These are phyloP conservation scores for Fibroporia radiculosa DNA, from an alignment of 768 basidiomycete genomes.

Conservation along the genomic window DNA sequence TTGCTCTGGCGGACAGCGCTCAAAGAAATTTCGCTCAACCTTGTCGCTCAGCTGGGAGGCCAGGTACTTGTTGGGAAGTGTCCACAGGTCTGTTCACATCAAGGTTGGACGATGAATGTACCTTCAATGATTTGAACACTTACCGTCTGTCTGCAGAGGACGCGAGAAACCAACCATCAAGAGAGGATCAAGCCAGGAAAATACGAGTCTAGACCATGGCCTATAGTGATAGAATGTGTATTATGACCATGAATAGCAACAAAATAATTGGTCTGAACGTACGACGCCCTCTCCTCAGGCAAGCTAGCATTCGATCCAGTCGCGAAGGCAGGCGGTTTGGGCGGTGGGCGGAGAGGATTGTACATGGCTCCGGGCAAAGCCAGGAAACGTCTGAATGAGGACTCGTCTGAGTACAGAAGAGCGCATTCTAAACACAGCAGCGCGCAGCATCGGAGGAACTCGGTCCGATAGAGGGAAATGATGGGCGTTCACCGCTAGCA, in stretches of 20 bases:
- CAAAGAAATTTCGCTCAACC: conserved; percentile 40
- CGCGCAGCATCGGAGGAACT: too few species aligned
- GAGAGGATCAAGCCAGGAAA: conserved; percentile 49
- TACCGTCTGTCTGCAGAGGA: conserved; percentile 51
- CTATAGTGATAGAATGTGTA: background rate
- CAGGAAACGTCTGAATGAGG: too few species aligned
- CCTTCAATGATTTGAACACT: background rate
- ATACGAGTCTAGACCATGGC: conserved; percentile 39
- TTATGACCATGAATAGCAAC: background rate
- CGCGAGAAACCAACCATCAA: conserved; percentile 51
- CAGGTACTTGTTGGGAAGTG: conserved; percentile 32
- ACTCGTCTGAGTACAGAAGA: too few species aligned
- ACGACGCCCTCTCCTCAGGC: conserved; percentile 32
- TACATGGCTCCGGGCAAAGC: conserved; percentile 11
- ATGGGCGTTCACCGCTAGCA: too few species aligned
- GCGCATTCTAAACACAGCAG: too few species aligned
- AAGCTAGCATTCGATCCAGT: conserved; percentile 36
- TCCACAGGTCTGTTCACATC: conserved; percentile 40
- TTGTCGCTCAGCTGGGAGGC: conserved; percentile 32
- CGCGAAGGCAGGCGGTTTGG: conserved; percentile 47
- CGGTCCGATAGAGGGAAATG: too few species aligned
- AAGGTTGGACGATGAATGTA: background rate
- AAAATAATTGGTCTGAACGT: conserved; percentile 10
- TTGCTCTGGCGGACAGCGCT: conserved; percentile 41
- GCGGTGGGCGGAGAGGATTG: conserved; percentile 34